These are phyloP conservation scores for Seiridium unicorne DNA, from an alignment of 2,329 filamentous ascomycete genomes.

Conservation along the genomic window DNA sequence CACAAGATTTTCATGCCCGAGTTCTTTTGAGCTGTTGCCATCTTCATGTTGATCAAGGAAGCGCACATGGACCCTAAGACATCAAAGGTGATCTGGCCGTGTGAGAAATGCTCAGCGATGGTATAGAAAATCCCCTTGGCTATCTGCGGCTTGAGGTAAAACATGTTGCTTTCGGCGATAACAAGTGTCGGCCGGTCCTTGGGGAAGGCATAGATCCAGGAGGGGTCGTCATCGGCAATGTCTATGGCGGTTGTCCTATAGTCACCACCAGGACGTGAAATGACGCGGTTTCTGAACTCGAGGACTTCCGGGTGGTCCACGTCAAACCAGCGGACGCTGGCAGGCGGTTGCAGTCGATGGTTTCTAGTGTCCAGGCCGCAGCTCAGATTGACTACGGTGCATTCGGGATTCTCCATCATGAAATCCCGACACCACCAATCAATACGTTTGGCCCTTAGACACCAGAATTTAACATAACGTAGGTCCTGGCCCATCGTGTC, in stretches of 20 bases:
- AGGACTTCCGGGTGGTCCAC: constrained; percentile 26
- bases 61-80: constrained; percentile 7
- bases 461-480: constrained; percentile 7
- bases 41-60: constrained; percentile 4
- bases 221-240: constrained; percentile 13
- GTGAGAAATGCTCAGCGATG: constrained; percentile 15
- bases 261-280: constrained; percentile 13
- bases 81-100: constrained; percentile 16
- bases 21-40: neutral
- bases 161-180: constrained; percentile 24
- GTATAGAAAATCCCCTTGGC: constrained; percentile 13
- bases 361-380: constrained; percentile 21
- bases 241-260: constrained; percentile 19
- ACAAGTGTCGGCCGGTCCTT: constrained; percentile 22
- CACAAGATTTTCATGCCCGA: constrained; percentile 5
- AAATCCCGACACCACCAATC: constrained; percentile 17
- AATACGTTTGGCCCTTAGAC: constrained; percentile 8
- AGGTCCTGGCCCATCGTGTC: constrained; percentile 6
- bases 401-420: constrained; percentile 13
- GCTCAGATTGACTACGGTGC: constrained; percentile 20
- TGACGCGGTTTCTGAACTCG: constrained; percentile 18
- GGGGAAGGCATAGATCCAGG: constrained; percentile 21
- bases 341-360: constrained; percentile 11
- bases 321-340: constrained; percentile 23
- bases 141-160: constrained; percentile 19